phyloP scores from a whole-genome alignment of 2,329 filamentous ascomycete genomes.

The Cytospora piceae region DNA sequence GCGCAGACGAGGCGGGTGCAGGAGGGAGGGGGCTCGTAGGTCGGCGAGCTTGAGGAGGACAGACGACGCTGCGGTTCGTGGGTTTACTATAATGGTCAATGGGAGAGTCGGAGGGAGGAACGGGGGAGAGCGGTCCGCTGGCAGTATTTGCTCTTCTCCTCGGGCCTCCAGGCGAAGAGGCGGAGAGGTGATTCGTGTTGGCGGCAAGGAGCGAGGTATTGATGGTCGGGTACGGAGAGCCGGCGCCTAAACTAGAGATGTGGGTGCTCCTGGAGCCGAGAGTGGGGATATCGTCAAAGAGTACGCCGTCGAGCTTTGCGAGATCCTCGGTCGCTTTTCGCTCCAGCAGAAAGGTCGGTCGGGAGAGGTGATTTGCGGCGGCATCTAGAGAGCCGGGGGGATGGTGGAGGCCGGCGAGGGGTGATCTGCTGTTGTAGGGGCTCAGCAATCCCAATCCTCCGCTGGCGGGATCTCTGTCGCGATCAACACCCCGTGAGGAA shows the following conservation, averaged over 20 bases:
- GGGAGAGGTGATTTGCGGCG: constrained; percentile 21
- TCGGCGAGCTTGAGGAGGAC: constrained; percentile 14
- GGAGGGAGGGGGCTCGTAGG: constrained; percentile 7
- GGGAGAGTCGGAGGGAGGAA: constrained; percentile 23
- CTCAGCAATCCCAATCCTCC: constrained; percentile 29
- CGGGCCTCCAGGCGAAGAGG: constrained; percentile 20
- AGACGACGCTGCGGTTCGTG: constrained; percentile 7
- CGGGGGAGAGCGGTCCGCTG: constrained; percentile 29
- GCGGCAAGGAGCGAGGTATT: neutral
- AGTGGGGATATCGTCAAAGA: constrained; percentile 34
- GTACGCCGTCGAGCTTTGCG: constrained; percentile 31
- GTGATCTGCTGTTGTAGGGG: constrained; percentile 31
- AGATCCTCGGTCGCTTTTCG: constrained; percentile 29
- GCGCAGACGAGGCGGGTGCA: constrained; percentile 12
- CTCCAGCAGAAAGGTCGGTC: constrained; percentile 27
- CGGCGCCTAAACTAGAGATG: constrained; percentile 29
- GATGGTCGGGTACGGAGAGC: constrained; percentile 29
- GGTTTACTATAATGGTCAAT: constrained; percentile 18
- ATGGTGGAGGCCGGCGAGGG: constrained; percentile 29
- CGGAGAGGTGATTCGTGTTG: constrained; percentile 25
- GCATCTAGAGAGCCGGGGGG: constrained; percentile 27
- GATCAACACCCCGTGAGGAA: constrained; percentile 28
- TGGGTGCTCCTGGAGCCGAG: constrained; percentile 28
- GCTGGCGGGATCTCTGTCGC: constrained; percentile 28
- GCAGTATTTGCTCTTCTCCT: constrained; percentile 29